These are phyloP conservation scores for Botrytis tulipae DNA, from an alignment of 2,329 filamentous ascomycete genomes.

Conservation along the genomic window DNA sequence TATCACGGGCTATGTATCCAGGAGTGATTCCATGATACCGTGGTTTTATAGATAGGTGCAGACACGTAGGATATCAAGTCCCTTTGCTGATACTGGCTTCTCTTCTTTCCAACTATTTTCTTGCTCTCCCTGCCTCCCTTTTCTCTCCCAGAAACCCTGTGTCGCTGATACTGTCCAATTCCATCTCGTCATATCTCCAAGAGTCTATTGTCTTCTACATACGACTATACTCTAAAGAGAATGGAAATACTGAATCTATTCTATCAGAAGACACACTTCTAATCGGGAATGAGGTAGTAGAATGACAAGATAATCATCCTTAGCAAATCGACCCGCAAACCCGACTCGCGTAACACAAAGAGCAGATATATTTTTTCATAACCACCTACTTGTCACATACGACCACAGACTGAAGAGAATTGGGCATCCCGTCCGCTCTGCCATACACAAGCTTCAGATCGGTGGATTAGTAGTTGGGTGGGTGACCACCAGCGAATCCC, in stretches of 20 bases:
- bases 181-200: background rate
- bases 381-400: rapidly evolving
- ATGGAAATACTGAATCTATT: background rate
- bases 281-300: background rate
- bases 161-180: background rate
- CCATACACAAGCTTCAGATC: no score
- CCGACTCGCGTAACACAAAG: background rate
- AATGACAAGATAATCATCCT: background rate
- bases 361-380: background rate
- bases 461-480: no score
- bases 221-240: background rate
- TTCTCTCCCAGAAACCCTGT: background rate
- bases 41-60: background rate
- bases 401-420: background rate
- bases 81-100: background rate
- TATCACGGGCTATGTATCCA: background rate
- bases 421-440: background rate
- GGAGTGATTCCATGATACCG: no score
- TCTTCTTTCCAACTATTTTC: background rate
- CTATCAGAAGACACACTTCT: background rate
- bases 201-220: background rate
- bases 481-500: no score
- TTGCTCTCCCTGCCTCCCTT: background rate
- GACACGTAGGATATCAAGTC: background rate
- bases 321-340: background rate